Conservation (phyloP, 306 rosid genomes). For the Glycine soja region DNA sequence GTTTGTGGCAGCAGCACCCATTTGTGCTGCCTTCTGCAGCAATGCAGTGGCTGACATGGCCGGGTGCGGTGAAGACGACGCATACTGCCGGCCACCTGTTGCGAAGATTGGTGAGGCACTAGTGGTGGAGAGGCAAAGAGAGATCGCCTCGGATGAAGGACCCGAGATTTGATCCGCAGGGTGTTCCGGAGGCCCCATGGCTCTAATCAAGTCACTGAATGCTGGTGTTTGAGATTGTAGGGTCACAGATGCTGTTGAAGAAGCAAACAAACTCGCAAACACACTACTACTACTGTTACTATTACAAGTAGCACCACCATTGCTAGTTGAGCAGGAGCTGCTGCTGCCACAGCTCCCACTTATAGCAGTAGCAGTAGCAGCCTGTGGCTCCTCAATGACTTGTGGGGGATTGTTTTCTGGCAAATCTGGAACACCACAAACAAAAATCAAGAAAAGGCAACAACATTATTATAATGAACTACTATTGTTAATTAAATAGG, state of each 20-base stretch:
- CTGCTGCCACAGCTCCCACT: conserved; percentile 67
- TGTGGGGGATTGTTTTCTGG: conserved; percentile 59
- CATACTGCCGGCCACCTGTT: conserved; percentile 60
- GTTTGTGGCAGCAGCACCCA: conserved; percentile 79
- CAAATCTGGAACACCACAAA: conserved; percentile 48
- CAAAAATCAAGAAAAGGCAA: background rate
- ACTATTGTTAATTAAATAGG: background rate
- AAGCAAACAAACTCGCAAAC: conserved; percentile 82
- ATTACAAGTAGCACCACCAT: conserved; percentile 50
- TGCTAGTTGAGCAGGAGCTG: conserved; percentile 62
- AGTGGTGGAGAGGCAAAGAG: conserved; percentile 80
- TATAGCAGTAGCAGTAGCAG: conserved; percentile 25
- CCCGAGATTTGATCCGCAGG: conserved; percentile 59
- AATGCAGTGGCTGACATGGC: conserved; percentile 95
- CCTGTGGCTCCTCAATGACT: conserved; percentile 59
- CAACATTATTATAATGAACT: conserved; percentile 27
- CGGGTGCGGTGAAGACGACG: conserved; percentile 62
- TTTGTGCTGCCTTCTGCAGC: conserved; percentile 95
- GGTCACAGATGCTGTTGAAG: conserved; percentile 67
- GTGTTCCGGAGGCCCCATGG: conserved; percentile 60
- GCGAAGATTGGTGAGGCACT: conserved; percentile 70
- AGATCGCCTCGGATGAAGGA: conserved; percentile 69
- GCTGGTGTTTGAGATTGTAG: conserved; percentile 64
- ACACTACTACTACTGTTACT: conserved; percentile 57
- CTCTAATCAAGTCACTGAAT: conserved; percentile 66